Evolutionary conservation across 208 protist genomes (phyloP).

Genomic region (Crithidia expoeki): DNA sequence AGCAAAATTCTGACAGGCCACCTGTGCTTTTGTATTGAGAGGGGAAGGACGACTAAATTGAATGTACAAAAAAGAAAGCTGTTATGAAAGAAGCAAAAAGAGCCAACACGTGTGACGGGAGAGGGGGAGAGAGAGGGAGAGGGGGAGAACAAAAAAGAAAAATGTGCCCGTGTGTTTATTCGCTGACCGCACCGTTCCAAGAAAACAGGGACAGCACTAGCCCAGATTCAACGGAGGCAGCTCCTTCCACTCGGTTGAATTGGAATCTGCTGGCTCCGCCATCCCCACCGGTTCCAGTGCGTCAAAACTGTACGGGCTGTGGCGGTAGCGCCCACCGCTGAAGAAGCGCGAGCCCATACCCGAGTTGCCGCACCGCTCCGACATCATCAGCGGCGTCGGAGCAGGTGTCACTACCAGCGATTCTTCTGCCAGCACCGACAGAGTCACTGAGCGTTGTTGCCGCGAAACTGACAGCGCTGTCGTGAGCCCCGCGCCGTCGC

Average conservation of each 20-base stretch:
- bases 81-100: neutral
- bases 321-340: neutral
- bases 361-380: neutral
- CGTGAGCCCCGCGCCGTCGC: too few relatives aligned
- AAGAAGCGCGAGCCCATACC: neutral
- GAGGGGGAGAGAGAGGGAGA: neutral
- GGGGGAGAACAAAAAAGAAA: neutral
- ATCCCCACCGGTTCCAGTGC: neutral
- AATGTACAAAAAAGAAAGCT: neutral
- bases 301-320: neutral
- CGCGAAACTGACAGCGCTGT: too few relatives aligned
- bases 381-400: too few relatives aligned
- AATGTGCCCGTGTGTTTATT: neutral
- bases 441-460: neutral
- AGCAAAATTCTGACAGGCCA: too few relatives aligned
- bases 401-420: neutral
- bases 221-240: neutral
- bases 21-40: too few relatives aligned
- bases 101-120: neutral
- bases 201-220: neutral
- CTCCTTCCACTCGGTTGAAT: neutral
- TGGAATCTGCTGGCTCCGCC: neutral
- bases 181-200: too few relatives aligned
- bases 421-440: neutral
- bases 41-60: too few relatives aligned